Evolutionary conservation across 306 rosid genomes (phyloP).

Genomic region (Begonia fuchsioides): DNA sequence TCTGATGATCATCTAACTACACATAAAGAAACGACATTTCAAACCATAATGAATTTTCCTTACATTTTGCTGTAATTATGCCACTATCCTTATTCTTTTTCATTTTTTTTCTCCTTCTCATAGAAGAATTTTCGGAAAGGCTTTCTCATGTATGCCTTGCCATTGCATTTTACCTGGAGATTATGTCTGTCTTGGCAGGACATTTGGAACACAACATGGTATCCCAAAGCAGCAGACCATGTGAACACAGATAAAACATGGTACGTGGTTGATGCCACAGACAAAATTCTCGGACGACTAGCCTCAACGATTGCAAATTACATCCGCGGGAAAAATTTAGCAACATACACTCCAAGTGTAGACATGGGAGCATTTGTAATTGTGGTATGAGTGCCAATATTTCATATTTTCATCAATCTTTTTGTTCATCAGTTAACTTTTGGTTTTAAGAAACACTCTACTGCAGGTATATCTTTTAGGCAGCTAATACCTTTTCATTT

Average conservation of each 20-base stretch:
- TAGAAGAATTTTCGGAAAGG: background rate
- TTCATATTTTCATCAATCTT: too few relatives aligned
- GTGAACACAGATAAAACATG: conserved; percentile 74
- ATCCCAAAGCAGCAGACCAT: conserved; percentile 94
- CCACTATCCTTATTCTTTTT: background rate
- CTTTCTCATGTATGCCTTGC: background rate
- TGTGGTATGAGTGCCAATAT: conserved; percentile 47
- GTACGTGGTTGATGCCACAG: conserved; percentile 89
- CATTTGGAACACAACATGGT: conserved; percentile 89
- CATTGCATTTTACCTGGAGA: background rate
- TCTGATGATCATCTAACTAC: too few relatives aligned
- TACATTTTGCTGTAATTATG: too few relatives aligned
- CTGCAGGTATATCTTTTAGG: too few relatives aligned
- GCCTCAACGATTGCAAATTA: conserved; percentile 83
- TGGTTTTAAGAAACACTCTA: too few relatives aligned
- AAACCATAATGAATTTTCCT: too few relatives aligned
- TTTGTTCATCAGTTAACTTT: too few relatives aligned
- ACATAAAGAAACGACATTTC: too few relatives aligned
- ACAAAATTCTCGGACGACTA: conserved; percentile 76
- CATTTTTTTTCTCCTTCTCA: background rate
- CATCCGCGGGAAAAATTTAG: conserved; percentile 71
- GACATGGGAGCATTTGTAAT: conserved; percentile 97
- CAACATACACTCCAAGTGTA: conserved; percentile 84
- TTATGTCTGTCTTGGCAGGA: conserved; percentile 30
- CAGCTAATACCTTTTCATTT: too few relatives aligned